Percentiles rank a stretch among this genome's conserved stretches.
phyloP scores from a whole-genome alignment of 2,329 filamentous ascomycete genomes.

The Penicillium sp. region DNA sequence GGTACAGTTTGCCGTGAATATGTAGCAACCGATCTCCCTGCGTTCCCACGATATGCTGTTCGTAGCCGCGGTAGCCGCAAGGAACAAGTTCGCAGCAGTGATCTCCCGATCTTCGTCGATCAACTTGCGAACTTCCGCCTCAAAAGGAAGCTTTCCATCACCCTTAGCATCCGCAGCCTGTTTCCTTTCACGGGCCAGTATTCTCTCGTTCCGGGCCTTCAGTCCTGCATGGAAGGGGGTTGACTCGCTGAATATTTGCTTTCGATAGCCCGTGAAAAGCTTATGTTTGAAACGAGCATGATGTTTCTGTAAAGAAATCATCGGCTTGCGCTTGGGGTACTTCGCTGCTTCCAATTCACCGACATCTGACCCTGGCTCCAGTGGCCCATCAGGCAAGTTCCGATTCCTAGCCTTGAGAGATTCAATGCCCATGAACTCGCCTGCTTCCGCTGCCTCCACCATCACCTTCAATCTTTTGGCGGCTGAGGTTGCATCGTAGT shows the following conservation, averaged over 20 bases:
- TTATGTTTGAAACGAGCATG: constrained; percentile 2
- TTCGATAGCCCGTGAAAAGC: neutral
- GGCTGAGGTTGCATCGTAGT: constrained; percentile 43
- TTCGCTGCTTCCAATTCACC: neutral
- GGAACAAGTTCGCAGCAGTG: constrained; percentile 40
- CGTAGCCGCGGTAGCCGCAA: constrained; percentile 14
- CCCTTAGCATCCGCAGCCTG: constrained; percentile 3
- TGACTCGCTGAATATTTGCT: neutral
- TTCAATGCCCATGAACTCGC: constrained; percentile 43
- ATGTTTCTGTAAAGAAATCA: constrained; percentile 3
- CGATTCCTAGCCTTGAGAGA: constrained; percentile 34
- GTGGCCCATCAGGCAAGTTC: constrained; percentile 1
- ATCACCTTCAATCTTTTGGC: constrained; percentile 40
- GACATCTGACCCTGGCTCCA: neutral
- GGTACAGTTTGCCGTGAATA: constrained; percentile 40
- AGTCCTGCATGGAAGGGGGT: neutral
- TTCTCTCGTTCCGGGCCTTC: constrained; percentile 7
- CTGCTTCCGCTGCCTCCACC: constrained; percentile 48
- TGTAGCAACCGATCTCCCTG: constrained; percentile 31
- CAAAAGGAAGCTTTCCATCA: constrained; percentile 11
- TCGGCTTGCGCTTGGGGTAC: constrained; percentile 2
- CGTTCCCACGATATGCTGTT: constrained; percentile 26
- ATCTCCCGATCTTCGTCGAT: constrained; percentile 32
- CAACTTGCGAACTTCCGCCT: constrained; percentile 27
- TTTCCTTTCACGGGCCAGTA: constrained; percentile 14